Evolutionary conservation across 2,329 filamentous ascomycete genomes (phyloP).

Genomic region (Knufia petricola): DNA sequence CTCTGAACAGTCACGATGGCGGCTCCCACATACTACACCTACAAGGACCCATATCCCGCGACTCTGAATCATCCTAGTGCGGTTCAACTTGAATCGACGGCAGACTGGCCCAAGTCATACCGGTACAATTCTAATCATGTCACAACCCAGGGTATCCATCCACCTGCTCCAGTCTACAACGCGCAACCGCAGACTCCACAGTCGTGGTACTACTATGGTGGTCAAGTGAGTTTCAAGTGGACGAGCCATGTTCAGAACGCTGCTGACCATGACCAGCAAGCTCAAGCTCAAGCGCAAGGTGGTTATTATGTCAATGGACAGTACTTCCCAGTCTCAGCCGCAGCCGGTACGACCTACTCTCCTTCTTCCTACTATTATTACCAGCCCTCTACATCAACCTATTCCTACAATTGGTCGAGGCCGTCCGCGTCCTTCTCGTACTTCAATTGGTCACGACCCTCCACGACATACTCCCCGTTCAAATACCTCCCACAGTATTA

Average conservation of each 20-base stretch:
- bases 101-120: conserved; percentile 20
- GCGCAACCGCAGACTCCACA: conserved; percentile 14
- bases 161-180: conserved; percentile 20
- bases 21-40: conserved; percentile 14
- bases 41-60: conserved; percentile 17
- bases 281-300: conserved; percentile 2
- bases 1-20: not conserved
- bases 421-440: conserved; percentile 10
- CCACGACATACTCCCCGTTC: conserved; percentile 7
- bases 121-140: conserved; percentile 18
- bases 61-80: conserved; percentile 12
- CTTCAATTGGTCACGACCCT: conserved; percentile 11
- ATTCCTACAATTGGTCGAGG: conserved; percentile 12
- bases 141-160: conserved; percentile 21
- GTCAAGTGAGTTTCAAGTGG: conserved; percentile 4
- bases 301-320: conserved; percentile 20
- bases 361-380: conserved; percentile 17
- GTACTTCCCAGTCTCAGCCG: conserved; percentile 15
- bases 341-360: conserved; percentile 21
- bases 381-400: conserved; percentile 11
- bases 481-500: conserved; percentile 17
- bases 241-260: not conserved
- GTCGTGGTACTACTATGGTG: conserved; percentile 4
- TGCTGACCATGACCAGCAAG: not conserved
- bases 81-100: conserved; percentile 16